Percentiles rank a stretch among this genome's conserved stretches.
Evolutionary conservation across 441 rosid species (phyloP).

Genomic region (Hypseocharis bilobata): DNA sequence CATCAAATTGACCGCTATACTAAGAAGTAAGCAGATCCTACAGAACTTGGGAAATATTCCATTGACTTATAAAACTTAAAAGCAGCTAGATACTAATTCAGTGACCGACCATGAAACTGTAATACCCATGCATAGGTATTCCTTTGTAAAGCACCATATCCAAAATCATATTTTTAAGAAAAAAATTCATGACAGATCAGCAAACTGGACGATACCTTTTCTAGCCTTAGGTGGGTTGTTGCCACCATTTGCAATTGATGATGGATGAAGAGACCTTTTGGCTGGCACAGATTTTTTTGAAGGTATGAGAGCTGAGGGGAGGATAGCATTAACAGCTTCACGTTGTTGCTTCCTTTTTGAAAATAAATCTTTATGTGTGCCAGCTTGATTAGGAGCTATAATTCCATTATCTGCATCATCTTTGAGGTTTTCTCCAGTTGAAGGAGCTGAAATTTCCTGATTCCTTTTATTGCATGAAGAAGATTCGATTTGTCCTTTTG

Average conservation of each 20-base stretch:
- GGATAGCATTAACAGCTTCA: conserved; percentile 84
- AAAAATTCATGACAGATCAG: background rate
- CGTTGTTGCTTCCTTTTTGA: conserved; percentile 70
- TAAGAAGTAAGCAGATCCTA: background rate
- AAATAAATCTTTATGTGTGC: conserved; percentile 39
- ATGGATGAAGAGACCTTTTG: conserved; percentile 51
- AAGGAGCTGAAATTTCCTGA: conserved; percentile 25
- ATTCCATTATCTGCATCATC: conserved; percentile 26
- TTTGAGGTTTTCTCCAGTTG: conserved; percentile 27
- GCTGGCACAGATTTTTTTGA: conserved; percentile 43
- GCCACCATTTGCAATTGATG: conserved; percentile 33
- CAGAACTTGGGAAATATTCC: background rate
- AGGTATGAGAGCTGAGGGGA: conserved; percentile 67
- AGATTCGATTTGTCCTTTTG: conserved; percentile 34
- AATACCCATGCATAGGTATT: background rate
- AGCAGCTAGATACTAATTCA: background rate
- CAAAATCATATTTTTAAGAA: background rate
- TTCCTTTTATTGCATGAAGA: conserved; percentile 29
- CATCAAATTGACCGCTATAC: background rate
- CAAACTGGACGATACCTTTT: conserved; percentile 38
- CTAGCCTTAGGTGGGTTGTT: conserved; percentile 51
- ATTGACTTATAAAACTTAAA: background rate
- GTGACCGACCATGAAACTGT: background rate
- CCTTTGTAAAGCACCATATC: background rate
- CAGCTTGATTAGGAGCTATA: conserved; percentile 27